Conservation (phyloP, 495 filamentous ascomycete species). For the Podospora comata region DNA sequence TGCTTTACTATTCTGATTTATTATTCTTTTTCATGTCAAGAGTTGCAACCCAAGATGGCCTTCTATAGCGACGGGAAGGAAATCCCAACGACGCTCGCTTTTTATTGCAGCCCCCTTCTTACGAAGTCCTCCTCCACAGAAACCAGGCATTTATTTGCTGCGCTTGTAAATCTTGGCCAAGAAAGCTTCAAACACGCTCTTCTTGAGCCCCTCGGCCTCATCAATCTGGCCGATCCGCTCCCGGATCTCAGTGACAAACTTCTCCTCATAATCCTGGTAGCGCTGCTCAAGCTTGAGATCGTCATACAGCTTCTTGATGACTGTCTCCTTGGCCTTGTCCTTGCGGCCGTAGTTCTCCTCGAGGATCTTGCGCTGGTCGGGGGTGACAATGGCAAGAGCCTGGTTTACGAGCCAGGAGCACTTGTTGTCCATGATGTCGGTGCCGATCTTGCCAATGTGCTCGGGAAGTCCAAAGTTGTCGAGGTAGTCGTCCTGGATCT, state of each 20-base stretch:
- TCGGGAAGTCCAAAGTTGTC: conserved; percentile 93
- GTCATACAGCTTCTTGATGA: conserved; percentile 81
- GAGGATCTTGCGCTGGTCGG: conserved; percentile 77
- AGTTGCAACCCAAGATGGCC: not conserved
- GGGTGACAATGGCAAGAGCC: conserved; percentile 70
- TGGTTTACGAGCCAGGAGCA: conserved; percentile 97
- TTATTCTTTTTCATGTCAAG: not conserved
- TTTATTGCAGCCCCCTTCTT: not conserved
- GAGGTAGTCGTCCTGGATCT: conserved; percentile 97
- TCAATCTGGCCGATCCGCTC: conserved; percentile 74
- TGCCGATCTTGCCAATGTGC: conserved; percentile 94
- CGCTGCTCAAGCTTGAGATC: conserved; percentile 77
- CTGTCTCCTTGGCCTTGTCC: conserved; percentile 71
- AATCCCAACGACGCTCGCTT: not conserved
- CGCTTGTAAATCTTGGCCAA: conserved; percentile 95
- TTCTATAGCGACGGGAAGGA: not conserved
- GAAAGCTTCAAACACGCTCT: conserved; percentile 84
- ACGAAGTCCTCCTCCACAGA: not conserved
- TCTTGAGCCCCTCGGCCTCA: conserved; percentile 82
- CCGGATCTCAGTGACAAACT: conserved; percentile 68
- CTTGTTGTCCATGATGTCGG: conserved; percentile 98
- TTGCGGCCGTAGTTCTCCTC: conserved; percentile 89
- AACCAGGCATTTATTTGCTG: conserved; percentile 61
- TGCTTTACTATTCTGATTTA: no score
- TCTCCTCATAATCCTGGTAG: conserved; percentile 88